A percentile compares a stretch with the other conserved stretches of the same genome.
Evolutionary conservation across 768 basidiomycete species (phyloP).

Genomic region (Auricularia sp.): DNA sequence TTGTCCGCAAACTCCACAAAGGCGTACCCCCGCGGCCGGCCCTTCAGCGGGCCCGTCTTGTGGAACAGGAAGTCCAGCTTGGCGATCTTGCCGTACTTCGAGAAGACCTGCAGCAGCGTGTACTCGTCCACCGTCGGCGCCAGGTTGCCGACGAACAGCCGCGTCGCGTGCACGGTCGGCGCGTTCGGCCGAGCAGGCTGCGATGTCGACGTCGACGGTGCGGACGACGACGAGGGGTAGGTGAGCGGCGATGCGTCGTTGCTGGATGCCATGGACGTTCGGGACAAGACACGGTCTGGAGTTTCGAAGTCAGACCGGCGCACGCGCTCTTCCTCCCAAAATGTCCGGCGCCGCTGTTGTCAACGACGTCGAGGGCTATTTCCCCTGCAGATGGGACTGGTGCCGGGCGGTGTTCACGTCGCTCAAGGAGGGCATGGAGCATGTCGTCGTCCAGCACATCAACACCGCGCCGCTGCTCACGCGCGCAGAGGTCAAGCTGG

Average conservation of each 20-base stretch:
- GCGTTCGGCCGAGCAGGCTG: background rate
- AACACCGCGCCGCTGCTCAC: too few species aligned
- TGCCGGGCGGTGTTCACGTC: too few species aligned
- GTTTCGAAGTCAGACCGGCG: too few species aligned
- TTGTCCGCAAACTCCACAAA: slow-evolving; percentile 78
- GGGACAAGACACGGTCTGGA: too few species aligned
- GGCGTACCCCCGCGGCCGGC: slow-evolving; percentile 91
- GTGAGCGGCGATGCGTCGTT: background rate
- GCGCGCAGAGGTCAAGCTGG: too few species aligned
- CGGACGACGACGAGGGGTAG: background rate
- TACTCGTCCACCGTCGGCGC: slow-evolving; percentile 87
- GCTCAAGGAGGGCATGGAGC: too few species aligned
- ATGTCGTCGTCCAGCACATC: too few species aligned
- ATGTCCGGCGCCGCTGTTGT: too few species aligned
- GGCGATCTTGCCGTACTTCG: slow-evolving; percentile 84
- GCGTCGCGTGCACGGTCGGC: slow-evolving; percentile 36
- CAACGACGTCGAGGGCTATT: too few species aligned
- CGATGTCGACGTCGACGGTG: background rate
- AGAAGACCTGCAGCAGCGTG: slow-evolving; percentile 78
- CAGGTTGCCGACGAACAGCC: slow-evolving; percentile 86
- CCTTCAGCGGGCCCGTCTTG: slow-evolving; percentile 78
- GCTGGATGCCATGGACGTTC: too few species aligned
- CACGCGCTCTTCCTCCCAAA: too few species aligned
- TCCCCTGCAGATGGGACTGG: too few species aligned
- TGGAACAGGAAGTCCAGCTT: slow-evolving; percentile 94